Evolutionary conservation across 306 rosid species (phyloP).

Genomic region (Carpinus viminea): DNA sequence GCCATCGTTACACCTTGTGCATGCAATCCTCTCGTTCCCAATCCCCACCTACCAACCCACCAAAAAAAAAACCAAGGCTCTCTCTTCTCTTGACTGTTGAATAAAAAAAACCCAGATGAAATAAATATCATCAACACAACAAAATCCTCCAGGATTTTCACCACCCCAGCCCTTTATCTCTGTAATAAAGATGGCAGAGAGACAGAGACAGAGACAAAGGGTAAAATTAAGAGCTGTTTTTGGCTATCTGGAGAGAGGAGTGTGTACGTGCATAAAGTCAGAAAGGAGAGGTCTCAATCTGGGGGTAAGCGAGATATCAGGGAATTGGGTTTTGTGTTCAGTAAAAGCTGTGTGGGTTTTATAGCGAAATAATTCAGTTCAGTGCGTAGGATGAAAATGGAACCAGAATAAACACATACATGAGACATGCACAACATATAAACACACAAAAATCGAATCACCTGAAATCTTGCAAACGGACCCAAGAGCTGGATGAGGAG

Average conservation of each 20-base stretch:
- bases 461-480: constrained; percentile 13
- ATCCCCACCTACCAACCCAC: constrained; percentile 22
- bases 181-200: neutral
- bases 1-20: constrained; percentile 35
- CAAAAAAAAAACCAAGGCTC: constrained; percentile 15
- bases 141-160: constrained; percentile 25
- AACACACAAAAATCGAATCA: neutral
- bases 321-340: constrained; percentile 11
- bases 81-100: neutral
- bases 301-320: neutral
- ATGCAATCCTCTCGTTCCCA: constrained; percentile 30
- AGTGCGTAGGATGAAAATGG: neutral
- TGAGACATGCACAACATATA: neutral
- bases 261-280: constrained; percentile 22
- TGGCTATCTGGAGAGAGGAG: neutral
- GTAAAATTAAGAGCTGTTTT: neutral
- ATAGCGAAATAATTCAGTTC: too few relatives aligned
- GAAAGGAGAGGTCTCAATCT: constrained; percentile 23
- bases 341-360: constrained; percentile 3
- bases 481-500: neutral
- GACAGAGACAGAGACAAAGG: neutral
- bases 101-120: neutral
- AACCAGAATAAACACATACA: constrained; percentile 3
- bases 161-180: neutral
- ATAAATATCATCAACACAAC: neutral